Evolutionary conservation across 2,329 filamentous ascomycete species (phyloP).

Genomic region (Alternaria sp.): DNA sequence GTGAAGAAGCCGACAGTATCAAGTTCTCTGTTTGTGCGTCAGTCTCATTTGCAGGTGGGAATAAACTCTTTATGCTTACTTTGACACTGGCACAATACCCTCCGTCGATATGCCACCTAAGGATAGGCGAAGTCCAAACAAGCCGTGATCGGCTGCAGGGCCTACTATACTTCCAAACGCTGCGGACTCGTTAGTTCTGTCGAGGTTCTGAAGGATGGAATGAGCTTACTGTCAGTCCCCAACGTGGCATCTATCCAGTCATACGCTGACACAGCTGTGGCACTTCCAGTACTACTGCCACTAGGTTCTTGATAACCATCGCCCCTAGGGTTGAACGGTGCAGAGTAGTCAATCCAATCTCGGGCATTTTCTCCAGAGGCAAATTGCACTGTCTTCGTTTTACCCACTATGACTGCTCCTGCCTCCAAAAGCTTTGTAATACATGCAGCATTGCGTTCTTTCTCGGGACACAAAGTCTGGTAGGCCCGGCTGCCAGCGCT

Average conservation of each 20-base stretch:
- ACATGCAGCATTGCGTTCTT: background rate
- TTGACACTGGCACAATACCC: background rate
- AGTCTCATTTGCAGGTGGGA: background rate
- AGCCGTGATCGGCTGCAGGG: background rate
- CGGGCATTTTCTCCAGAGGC: background rate
- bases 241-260: background rate
- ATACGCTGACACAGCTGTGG: background rate
- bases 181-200: accelerated
- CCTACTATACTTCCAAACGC: background rate
- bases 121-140: background rate
- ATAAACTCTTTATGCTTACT: background rate
- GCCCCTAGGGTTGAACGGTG: background rate
- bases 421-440: background rate
- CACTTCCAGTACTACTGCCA: background rate
- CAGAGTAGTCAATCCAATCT: background rate
- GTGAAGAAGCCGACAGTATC: background rate
- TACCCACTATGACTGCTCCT: accelerated
- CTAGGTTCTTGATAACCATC: background rate
- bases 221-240: background rate
- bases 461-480: background rate
- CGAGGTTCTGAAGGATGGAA: accelerated
- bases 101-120: background rate
- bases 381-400: background rate
- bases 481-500: background rate
- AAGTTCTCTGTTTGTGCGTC: background rate